Conservation (phyloP, 2,329 filamentous ascomycete species). For the Microcera coccophila region DNA sequence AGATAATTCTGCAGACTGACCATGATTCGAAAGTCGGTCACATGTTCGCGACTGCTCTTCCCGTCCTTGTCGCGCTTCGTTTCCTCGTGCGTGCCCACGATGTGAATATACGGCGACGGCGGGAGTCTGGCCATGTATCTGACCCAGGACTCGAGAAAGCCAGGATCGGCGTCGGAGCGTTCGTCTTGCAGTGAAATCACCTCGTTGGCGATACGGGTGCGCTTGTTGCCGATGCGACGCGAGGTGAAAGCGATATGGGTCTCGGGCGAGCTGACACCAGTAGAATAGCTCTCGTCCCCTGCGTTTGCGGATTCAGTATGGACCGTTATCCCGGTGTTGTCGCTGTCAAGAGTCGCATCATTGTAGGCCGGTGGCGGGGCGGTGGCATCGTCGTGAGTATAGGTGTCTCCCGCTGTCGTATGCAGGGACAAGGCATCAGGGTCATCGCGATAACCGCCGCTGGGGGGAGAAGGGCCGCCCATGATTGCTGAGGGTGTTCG, state of each 20-base stretch:
- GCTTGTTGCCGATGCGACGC: slow-evolving; percentile 12
- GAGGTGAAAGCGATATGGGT: slow-evolving; percentile 9
- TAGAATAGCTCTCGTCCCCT: not conserved
- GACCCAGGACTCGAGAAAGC: slow-evolving; percentile 13
- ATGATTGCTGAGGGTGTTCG: no score
- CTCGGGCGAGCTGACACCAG: slow-evolving; percentile 7
- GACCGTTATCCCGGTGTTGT: not conserved
- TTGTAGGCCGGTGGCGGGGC: no score
- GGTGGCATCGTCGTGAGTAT: slow-evolving; percentile 5
- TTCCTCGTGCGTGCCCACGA: slow-evolving; percentile 13
- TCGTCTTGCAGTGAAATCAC: slow-evolving; percentile 11
- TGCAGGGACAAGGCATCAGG: no score
- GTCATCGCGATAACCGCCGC: no score
- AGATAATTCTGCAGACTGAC: slow-evolving; percentile 20
- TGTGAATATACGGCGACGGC: slow-evolving; percentile 19
- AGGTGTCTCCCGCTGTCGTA: no score
- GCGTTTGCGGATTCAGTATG: not conserved
- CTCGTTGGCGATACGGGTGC: slow-evolving; percentile 15
- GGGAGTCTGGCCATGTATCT: slow-evolving; percentile 9
- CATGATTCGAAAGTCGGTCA: slow-evolving; percentile 18
- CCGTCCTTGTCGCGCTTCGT: slow-evolving; percentile 15
- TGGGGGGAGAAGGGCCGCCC: no score
- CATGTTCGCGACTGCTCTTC: slow-evolving; percentile 11
- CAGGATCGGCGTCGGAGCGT: slow-evolving; percentile 15
- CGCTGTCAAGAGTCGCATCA: not conserved